Base-by-base conservation (phyloP, 2,329 filamentous ascomycete species). In the Phyllosticta citriasiana region DNA sequence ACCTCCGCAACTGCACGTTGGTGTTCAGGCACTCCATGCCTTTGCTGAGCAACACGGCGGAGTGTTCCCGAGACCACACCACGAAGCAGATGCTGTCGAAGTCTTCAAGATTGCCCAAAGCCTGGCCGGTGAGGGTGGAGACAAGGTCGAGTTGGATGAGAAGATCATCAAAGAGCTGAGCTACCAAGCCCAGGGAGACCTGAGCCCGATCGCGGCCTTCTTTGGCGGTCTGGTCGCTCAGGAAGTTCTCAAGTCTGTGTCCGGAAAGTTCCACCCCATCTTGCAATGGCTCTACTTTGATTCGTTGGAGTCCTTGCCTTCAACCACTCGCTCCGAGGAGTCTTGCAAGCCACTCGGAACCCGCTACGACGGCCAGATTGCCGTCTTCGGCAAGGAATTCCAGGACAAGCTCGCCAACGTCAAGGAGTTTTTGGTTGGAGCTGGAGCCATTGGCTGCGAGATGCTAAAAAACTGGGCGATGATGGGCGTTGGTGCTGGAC, bases 401-500 rank as follows among this genome's bases (percentile, higher is more conserved):
- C 94, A 99, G 75, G 88, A 96, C 57, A 97, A 96, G 80, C 83
- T 99, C 67, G 84, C 88, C 63, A 96, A 97, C 69, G 77, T 94
- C 64, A 94, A 87, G 70, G 86, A 97, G 69, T 99, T 99, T 79
- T 81, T 99, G 60, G 94, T 99, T 62, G 94, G 94, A 67, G 91
- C 94, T 55, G 94, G 94, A 69, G 94, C 95, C 65, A 99, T 99
- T 73, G 94, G 94, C 54, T 99, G 94, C 71, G 94, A 99, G 73
- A 99, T 97, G 88, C 79, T 99, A 67, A 99, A 99, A 84, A 97
- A 97, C 76, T 99, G 94, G 92, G 93, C 95, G 40, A 95, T 99
- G 92, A 96, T 97, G 73, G 94, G 94, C 66, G 80, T 99, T 30
- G 93, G 88, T 53, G 89, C 89, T 54, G 94, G 94, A 3, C 89